Base-by-base conservation (phyloP, 2,329 filamentous ascomycete genomes). In the Penicillium rolfsii region DNA sequence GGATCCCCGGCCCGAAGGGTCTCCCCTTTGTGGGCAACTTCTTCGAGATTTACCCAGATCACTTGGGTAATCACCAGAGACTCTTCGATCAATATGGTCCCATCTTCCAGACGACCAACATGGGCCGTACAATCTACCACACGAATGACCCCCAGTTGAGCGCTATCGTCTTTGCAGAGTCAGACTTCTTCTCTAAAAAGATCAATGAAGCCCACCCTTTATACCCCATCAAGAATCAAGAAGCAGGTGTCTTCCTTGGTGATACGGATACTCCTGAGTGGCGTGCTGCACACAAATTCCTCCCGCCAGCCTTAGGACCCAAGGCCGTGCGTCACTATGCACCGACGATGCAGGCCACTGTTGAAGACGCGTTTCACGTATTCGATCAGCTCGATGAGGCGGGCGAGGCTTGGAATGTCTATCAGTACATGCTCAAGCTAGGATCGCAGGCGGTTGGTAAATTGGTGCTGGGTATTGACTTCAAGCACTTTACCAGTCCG, bases 271-370 rank as follows among this genome's bases (percentile, higher is more conserved):
- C 66, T 3, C 62, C 67, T 0, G 67, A 71, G 52, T 77, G 73
- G 72, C 74, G 70, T 35, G 56, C 80, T 0, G 81, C 82, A 0
- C 87, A 88, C 77, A 89, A 88, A 70, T 89, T 88, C 71, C 57
- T 67, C 2, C 65, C 65, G 0, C 64, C 65, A 0, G 62, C 65
- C 5, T 52, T 67, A 16, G 64, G 64, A 6, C 65, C 65, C 6
- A 66, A 66, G 48, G 64, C 65, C 9, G 61, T 67, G 5, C 64
- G 64, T 22, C 65, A 67, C 65, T 88, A 88, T 63, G 80, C 84
- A 0, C 84, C 85, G 0, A 81, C 79, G 0, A 88, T 89, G 84
- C 84, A 87, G 62, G 70, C 77, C 46, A 82, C 81, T 0, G 78
- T 85, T 1, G 80, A 85, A 64, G 75, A 81, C 19, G 72, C 83